Evolutionary conservation across 2,329 filamentous ascomycete genomes (phyloP).

Genomic region (Calonectria hongkongensis): DNA sequence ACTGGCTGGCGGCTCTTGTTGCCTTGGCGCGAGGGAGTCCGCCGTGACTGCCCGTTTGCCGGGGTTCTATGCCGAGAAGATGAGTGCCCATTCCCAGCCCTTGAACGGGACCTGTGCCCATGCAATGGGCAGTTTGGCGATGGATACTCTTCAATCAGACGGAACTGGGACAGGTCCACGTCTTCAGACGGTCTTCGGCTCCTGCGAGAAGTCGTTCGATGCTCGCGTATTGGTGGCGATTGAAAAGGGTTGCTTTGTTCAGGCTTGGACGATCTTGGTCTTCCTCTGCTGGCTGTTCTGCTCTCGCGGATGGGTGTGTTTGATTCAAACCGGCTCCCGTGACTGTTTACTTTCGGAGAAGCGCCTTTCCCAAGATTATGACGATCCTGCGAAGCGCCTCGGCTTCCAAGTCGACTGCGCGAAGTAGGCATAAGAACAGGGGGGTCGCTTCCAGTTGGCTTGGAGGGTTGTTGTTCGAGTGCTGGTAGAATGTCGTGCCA

Average conservation of each 20-base stretch:
- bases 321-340: neutral
- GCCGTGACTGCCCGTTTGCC: slow-evolving; percentile 6
- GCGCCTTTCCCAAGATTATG: neutral
- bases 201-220: slow-evolving; percentile 32
- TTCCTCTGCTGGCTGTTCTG: slow-evolving; percentile 21
- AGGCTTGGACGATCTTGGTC: slow-evolving; percentile 23
- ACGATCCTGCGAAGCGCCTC: slow-evolving; percentile 1
- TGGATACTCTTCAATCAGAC: slow-evolving; percentile 50
- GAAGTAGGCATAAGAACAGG: slow-evolving; percentile 36
- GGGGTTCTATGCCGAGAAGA: slow-evolving; percentile 34
- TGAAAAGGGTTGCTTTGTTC: slow-evolving; percentile 10
- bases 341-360: neutral
- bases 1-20: slow-evolving; percentile 3
- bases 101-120: slow-evolving; percentile 46
- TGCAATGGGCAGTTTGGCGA: slow-evolving; percentile 49
- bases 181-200: slow-evolving; percentile 31
- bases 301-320: slow-evolving; percentile 15
- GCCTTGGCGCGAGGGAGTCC: slow-evolving; percentile 20
- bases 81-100: slow-evolving; percentile 29
- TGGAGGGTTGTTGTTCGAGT: neutral
- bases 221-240: slow-evolving; percentile 13
- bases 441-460: neutral
- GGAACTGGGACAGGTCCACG: slow-evolving; percentile 51
- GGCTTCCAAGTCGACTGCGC: slow-evolving; percentile 25
- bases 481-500: slow-evolving; percentile 30